Conservation (phyloP, 495 filamentous ascomycete species). For the Tuber brumale region DNA sequence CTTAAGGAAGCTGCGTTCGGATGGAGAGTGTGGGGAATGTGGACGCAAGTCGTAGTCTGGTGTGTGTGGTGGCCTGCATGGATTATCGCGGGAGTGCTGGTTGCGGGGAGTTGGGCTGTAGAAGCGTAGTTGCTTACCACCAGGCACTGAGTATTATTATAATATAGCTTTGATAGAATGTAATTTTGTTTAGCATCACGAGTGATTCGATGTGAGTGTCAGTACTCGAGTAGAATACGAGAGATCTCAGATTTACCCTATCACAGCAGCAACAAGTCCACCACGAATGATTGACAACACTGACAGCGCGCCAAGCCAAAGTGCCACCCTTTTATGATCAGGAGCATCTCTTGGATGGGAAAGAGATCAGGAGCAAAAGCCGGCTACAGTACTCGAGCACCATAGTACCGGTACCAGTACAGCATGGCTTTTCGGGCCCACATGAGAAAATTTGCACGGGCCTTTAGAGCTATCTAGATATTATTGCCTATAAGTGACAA, state of each 20-base stretch:
- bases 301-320: not conserved
- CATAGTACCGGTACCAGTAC: no score
- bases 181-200: not conserved
- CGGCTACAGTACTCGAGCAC: not conserved
- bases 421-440: not conserved
- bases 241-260: not conserved
- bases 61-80: conserved; percentile 98
- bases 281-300: not conserved
- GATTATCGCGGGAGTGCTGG: conserved; percentile 58
- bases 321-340: not conserved
- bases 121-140: not conserved
- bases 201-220: not conserved
- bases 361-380: not conserved
- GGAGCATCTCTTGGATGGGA: not conserved
- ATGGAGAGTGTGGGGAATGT: conserved; percentile 87
- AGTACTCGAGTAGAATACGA: not conserved
- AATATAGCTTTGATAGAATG: not conserved
- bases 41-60: conserved; percentile 87
- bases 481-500: no score
- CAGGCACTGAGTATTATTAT: not conserved
- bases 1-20: conserved; percentile 75
- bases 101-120: conserved; percentile 43
- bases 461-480: no score
- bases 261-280: not conserved
- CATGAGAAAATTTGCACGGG: no score